These are phyloP conservation scores for Pseudocercospora ulei DNA, from an alignment of 2,329 filamentous ascomycete species.

Conservation along the genomic window DNA sequence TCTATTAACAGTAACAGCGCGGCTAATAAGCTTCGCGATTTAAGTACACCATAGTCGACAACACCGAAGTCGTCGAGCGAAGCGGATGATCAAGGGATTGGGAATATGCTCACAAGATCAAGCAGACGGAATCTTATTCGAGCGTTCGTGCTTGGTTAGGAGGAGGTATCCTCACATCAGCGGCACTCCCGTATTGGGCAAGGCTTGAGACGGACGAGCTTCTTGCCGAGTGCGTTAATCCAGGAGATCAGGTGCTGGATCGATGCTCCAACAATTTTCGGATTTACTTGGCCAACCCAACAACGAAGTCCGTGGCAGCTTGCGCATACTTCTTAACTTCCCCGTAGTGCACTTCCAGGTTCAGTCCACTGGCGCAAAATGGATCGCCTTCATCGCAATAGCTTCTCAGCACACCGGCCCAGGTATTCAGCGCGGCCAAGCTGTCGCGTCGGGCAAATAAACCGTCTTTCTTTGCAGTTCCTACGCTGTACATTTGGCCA, in stretches of 20 bases:
- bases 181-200: too few relatives aligned
- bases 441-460: slow-evolving; percentile 22
- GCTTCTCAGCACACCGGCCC: slow-evolving; percentile 19
- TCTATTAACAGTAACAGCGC: slow-evolving; percentile 20
- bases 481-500: slow-evolving; percentile 29
- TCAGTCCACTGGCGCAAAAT: slow-evolving; percentile 21
- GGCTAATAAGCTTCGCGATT: slow-evolving; percentile 21
- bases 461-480: slow-evolving; percentile 30
- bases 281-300: slow-evolving; percentile 9
- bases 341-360: slow-evolving; percentile 21
- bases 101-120: slow-evolving; percentile 33
- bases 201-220: too few relatives aligned
- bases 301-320: slow-evolving; percentile 21
- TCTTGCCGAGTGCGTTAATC: too few relatives aligned
- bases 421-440: slow-evolving; percentile 18
- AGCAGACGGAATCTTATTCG: slow-evolving; percentile 24
- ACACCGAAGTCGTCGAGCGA: slow-evolving; percentile 33
- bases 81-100: slow-evolving; percentile 36
- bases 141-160: slow-evolving; percentile 23
- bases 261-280: background rate
- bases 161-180: slow-evolving; percentile 27
- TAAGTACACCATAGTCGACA: slow-evolving; percentile 27
- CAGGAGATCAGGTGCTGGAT: too few relatives aligned
- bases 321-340: slow-evolving; percentile 18
- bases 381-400: slow-evolving; percentile 26